Percentiles rank a stretch among this genome's conserved stretches.
These are phyloP conservation scores for Sphagnum magellanicum DNA, from an alignment of 228 moss, liverwort and hornwort genomes.

Conservation along the genomic window DNA sequence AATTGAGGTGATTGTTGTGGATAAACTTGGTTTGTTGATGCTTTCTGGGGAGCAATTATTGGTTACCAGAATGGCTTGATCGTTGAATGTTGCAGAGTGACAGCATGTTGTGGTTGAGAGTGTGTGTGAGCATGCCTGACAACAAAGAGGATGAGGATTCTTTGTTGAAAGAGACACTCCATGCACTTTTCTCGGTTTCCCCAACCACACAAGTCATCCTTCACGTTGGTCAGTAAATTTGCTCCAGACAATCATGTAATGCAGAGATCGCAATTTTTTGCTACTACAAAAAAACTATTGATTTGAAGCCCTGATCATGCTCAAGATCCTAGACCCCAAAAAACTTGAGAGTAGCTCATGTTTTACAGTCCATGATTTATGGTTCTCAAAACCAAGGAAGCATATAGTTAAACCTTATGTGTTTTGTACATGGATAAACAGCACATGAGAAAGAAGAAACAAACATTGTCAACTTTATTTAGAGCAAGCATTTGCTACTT, in stretches of 20 bases:
- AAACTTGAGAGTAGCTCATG: too few relatives aligned
- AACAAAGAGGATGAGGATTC: conserved; percentile 20
- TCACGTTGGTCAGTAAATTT: conserved; percentile 27
- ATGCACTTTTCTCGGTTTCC: conserved; percentile 27
- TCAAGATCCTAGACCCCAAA: too few relatives aligned
- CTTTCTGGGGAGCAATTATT: neutral
- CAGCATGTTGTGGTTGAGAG: conserved; percentile 32
- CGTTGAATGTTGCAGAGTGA: conserved; percentile 20
- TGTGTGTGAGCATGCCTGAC: conserved; percentile 17
- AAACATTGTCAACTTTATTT: neutral
- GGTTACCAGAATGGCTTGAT: neutral
- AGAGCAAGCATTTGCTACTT: neutral
- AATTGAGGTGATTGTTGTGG: neutral
- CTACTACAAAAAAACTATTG: too few relatives aligned
- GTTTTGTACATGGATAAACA: too few relatives aligned
- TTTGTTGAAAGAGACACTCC: conserved; percentile 28
- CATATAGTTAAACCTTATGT: too few relatives aligned
- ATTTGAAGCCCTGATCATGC: too few relatives aligned
- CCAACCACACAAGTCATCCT: conserved; percentile 40
- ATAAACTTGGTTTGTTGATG: neutral
- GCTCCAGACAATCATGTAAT: neutral
- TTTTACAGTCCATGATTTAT: too few relatives aligned
- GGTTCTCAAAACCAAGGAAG: too few relatives aligned
- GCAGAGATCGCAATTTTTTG: neutral
- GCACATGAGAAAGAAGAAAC: neutral